phyloP scores from a whole-genome alignment of 176 grass and related monocot genomes.

The Calamus simplicifolius region DNA sequence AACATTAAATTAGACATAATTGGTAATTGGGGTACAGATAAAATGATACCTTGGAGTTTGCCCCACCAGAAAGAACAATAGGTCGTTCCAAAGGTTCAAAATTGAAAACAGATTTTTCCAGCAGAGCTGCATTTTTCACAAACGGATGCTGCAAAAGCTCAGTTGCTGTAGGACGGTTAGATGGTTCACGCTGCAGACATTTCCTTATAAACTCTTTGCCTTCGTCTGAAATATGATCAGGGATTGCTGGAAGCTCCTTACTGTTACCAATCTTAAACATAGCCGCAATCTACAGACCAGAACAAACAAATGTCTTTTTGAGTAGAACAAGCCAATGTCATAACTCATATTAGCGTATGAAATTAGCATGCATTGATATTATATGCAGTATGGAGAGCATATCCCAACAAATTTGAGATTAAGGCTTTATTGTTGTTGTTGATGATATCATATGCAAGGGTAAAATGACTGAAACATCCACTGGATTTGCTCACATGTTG shows the following conservation, averaged over 20 bases:
- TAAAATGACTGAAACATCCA: too few relatives aligned
- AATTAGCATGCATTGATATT: too few relatives aligned
- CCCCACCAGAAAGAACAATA: slow-evolving; percentile 32
- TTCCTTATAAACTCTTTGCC: slow-evolving; percentile 76
- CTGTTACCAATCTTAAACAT: slow-evolving; percentile 98
- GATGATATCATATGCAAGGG: too few relatives aligned
- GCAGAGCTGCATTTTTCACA: slow-evolving; percentile 52
- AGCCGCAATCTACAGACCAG: slow-evolving; percentile 62
- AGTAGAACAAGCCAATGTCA: not conserved
- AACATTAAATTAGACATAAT: too few relatives aligned
- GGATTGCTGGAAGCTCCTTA: slow-evolving; percentile 90
- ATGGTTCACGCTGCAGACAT: slow-evolving; percentile 76
- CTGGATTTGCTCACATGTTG: too few relatives aligned
- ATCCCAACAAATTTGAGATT: too few relatives aligned
- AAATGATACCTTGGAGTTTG: slow-evolving; percentile 45
- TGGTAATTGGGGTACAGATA: not conserved
- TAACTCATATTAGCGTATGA: too few relatives aligned
- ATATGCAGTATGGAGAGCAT: too few relatives aligned
- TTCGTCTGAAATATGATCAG: slow-evolving; percentile 81
- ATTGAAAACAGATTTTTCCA: slow-evolving; percentile 44
- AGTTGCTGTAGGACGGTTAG: slow-evolving; percentile 62
- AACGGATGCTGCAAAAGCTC: slow-evolving; percentile 95
- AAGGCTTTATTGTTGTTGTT: too few relatives aligned
- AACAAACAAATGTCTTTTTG: not conserved
- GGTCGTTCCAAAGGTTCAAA: slow-evolving; percentile 47